phyloP scores from a whole-genome alignment of 1,139 yeast species.

The Kurtzmaniella quercitrusa region DNA sequence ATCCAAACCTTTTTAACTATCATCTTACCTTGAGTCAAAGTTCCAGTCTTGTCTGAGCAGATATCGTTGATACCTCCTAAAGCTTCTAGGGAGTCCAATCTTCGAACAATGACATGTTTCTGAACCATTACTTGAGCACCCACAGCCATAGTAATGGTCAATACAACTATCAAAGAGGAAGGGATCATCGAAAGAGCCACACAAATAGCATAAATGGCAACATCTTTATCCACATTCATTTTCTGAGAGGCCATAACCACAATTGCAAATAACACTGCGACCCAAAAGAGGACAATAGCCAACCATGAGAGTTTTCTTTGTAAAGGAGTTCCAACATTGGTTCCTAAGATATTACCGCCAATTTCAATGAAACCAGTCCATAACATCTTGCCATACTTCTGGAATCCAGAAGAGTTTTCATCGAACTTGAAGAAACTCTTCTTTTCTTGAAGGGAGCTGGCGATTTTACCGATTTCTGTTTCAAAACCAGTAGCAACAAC shows the following conservation, averaged over 20 bases:
- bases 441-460: slow-evolving; percentile 46
- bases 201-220: slow-evolving; percentile 79
- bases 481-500: slow-evolving; percentile 62
- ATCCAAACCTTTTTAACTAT: slow-evolving; percentile 70
- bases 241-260: slow-evolving; percentile 78
- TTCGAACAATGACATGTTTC: slow-evolving; percentile 71
- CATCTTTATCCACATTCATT: slow-evolving; percentile 61
- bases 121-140: slow-evolving; percentile 78
- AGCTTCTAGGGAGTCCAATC: slow-evolving; percentile 74
- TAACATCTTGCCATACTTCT: slow-evolving; percentile 38
- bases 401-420: slow-evolving; percentile 16
- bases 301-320: slow-evolving; percentile 64
- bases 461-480: slow-evolving; percentile 78
- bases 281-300: slow-evolving; percentile 62
- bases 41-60: slow-evolving; percentile 83
- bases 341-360: slow-evolving; percentile 68
- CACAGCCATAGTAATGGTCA: slow-evolving; percentile 83
- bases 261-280: slow-evolving; percentile 74
- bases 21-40: slow-evolving; percentile 79
- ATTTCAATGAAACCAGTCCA: slow-evolving; percentile 17
- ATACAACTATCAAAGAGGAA: slow-evolving; percentile 72
- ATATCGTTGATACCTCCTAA: slow-evolving; percentile 77
- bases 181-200: slow-evolving; percentile 84
- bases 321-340: slow-evolving; percentile 73
- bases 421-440: slow-evolving; percentile 25